phyloP scores from a whole-genome alignment of 78 protist genomes.

The Dictyostelium brefeldianum region DNA sequence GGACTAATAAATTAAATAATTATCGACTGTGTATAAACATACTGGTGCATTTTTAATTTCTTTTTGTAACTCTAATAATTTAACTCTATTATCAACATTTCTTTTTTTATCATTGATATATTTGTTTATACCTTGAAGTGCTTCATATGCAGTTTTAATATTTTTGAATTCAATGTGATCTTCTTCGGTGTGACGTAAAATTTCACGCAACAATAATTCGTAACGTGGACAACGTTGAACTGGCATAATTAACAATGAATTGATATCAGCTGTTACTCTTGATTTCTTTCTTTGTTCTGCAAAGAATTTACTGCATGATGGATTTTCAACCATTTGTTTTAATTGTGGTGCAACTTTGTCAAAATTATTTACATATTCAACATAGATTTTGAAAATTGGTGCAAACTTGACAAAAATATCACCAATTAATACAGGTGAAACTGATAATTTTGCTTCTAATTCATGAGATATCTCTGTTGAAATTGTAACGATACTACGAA shows the following conservation, averaged over 20 bases:
- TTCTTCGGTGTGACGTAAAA: constrained; percentile 34
- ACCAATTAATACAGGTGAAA: constrained; percentile 52
- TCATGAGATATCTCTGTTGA: constrained; percentile 32
- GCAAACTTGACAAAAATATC: constrained; percentile 73
- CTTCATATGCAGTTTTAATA: constrained; percentile 35
- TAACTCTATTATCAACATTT: constrained; percentile 64
- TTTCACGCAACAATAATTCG: constrained; percentile 64
- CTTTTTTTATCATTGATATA: constrained; percentile 72
- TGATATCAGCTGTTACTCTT: constrained; percentile 32
- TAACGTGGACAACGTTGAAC: constrained; percentile 69
- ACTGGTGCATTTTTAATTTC: constrained; percentile 73
- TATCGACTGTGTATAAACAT: too few species aligned
- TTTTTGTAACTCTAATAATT: constrained; percentile 57
- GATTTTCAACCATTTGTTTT: constrained; percentile 36
- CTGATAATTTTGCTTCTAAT: constrained; percentile 19
- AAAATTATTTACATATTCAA: constrained; percentile 73
- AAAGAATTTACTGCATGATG: constrained; percentile 35
- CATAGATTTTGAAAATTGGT: constrained; percentile 73
- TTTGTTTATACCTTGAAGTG: constrained; percentile 47
- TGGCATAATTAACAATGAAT: constrained; percentile 68
- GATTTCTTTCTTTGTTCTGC: constrained; percentile 47
- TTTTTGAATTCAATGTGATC: constrained; percentile 51
- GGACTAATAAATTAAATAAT: too few species aligned
- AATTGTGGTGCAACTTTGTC: constrained; percentile 42
- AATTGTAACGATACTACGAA: constrained; percentile 32